Evolutionary conservation across 1,139 yeast species (phyloP).

Genomic region (Geotrichum restrictum): DNA sequence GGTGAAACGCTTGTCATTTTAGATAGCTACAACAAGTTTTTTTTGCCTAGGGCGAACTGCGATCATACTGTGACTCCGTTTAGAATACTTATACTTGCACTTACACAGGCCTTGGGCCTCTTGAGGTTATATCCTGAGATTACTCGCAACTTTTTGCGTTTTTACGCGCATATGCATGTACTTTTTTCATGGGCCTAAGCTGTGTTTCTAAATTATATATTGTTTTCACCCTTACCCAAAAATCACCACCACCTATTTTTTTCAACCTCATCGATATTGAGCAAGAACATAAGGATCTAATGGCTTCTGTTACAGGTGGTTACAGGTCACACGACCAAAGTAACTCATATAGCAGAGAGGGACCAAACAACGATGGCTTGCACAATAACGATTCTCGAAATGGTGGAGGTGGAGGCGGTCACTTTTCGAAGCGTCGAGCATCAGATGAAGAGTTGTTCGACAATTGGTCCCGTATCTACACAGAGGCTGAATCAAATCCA

Average conservation of each 20-base stretch:
- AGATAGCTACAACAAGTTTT: too few relatives aligned
- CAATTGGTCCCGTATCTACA: conserved; percentile 29
- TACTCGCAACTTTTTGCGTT: too few relatives aligned
- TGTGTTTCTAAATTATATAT: neutral
- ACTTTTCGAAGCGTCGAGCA: conserved; percentile 7
- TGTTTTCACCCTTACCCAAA: neutral
- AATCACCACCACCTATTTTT: conserved; percentile 3
- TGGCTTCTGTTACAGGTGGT: conserved; percentile 13
- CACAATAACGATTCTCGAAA: neutral
- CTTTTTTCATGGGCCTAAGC: too few relatives aligned
- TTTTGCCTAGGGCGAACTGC: too few relatives aligned
- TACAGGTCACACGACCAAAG: conserved; percentile 9
- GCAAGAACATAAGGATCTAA: neutral
- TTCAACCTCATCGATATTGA: neutral
- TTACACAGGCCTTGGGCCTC: too few relatives aligned
- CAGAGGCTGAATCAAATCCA: conserved; percentile 34
- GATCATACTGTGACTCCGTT: too few relatives aligned
- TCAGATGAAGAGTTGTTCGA: conserved; percentile 13
- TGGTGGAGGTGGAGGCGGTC: conserved; percentile 6
- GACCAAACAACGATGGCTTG: neutral
- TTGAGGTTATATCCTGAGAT: too few relatives aligned
- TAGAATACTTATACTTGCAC: too few relatives aligned
- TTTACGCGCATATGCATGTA: too few relatives aligned
- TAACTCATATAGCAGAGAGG: neutral
- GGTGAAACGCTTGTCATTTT: neutral